Evolutionary conservation across 345 rosid species (phyloP).

Genomic region (Murraya paniculata): DNA sequence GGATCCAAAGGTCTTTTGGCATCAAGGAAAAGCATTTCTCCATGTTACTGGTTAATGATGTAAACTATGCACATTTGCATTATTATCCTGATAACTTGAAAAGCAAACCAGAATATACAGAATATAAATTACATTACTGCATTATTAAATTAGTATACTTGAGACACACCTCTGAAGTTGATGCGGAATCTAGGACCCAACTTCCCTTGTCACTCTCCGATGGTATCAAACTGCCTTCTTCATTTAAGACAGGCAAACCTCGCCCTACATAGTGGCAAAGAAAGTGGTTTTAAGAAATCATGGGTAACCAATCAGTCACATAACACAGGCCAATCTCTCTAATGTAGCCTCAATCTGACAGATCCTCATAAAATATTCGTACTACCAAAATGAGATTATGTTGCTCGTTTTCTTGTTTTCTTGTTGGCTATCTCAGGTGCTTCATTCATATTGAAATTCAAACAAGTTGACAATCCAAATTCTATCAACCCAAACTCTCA

Average conservation of each 20-base stretch:
- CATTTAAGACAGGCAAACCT: constrained; percentile 84
- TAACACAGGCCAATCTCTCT: constrained; percentile 16
- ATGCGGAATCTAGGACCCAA: constrained; percentile 49
- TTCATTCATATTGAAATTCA: background rate
- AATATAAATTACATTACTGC: background rate
- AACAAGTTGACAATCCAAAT: background rate
- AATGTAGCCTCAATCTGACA: background rate
- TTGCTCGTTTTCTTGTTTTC: background rate
- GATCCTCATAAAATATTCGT: background rate
- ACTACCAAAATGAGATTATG: background rate
- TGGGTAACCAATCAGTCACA: background rate
- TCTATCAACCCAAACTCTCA: background rate
- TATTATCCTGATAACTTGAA: background rate
- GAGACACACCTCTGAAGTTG: constrained; percentile 60
- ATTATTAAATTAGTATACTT: background rate
- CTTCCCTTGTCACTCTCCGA: constrained; percentile 54
- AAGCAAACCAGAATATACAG: background rate
- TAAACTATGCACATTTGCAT: background rate
- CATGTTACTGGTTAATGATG: background rate
- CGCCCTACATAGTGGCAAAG: constrained; percentile 40
- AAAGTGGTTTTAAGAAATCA: background rate
- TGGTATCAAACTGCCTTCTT: constrained; percentile 69
- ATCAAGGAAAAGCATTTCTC: background rate
- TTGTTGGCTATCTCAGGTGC: background rate
- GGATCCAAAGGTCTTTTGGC: background rate